Evolutionary conservation across 1,284 basidiomycete genomes (phyloP).

Genomic region (Fistulinella staudtii): DNA sequence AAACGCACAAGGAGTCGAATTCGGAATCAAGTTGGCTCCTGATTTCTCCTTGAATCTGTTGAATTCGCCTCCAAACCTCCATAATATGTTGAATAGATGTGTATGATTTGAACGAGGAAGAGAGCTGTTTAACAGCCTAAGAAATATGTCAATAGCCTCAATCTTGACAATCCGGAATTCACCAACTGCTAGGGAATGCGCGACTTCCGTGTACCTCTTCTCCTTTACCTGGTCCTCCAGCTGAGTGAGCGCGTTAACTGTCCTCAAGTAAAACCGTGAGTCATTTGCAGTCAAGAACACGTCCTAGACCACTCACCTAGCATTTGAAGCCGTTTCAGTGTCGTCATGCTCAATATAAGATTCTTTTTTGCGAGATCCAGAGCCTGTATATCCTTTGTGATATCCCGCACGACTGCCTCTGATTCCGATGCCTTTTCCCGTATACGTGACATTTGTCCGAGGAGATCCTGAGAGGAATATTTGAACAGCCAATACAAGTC

Average conservation of each 20-base stretch:
- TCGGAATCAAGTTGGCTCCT: slow-evolving; percentile 79
- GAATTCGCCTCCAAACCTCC: slow-evolving; percentile 73
- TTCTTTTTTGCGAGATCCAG: slow-evolving; percentile 96
- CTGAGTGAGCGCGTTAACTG: slow-evolving; percentile 81
- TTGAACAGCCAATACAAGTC: slow-evolving; percentile 3
- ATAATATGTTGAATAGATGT: slow-evolving; percentile 72
- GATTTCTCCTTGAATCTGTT: slow-evolving; percentile 74
- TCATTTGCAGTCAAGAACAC: background rate
- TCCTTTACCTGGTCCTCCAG: slow-evolving; percentile 75
- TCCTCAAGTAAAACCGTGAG: slow-evolving; percentile 2
- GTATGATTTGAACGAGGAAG: slow-evolving; percentile 72
- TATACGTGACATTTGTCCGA: slow-evolving; percentile 91
- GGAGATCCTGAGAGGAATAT: slow-evolving; percentile 64
- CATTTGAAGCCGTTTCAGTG: slow-evolving; percentile 90
- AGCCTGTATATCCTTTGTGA: slow-evolving; percentile 95
- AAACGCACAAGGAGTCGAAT: slow-evolving; percentile 83
- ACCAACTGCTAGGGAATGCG: slow-evolving; percentile 73
- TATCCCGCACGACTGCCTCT: slow-evolving; percentile 91
- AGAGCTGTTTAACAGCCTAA: slow-evolving; percentile 86
- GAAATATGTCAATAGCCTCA: slow-evolving; percentile 7
- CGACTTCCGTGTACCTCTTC: slow-evolving; percentile 79
- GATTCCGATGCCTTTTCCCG: slow-evolving; percentile 94
- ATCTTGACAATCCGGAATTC: background rate
- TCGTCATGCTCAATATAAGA: slow-evolving; percentile 85
- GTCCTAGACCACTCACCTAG: slow-evolving; percentile 56